Evolutionary conservation across 257 asterid species (phyloP).

Genomic region (Solanum dulcamara): DNA sequence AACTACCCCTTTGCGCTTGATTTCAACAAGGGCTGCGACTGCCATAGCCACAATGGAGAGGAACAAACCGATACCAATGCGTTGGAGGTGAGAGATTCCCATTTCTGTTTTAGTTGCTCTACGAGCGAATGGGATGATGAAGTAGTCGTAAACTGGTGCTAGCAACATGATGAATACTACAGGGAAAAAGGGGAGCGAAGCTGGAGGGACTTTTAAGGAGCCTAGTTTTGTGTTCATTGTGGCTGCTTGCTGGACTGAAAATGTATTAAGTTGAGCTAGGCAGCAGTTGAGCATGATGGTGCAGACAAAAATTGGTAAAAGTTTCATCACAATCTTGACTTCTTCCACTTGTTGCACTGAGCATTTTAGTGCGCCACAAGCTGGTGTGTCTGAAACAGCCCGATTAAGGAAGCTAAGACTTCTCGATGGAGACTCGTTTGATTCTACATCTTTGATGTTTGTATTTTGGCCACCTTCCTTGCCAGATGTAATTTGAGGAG

Average conservation of each 20-base stretch:
- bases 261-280: slow-evolving; percentile 87
- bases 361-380: background rate
- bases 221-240: slow-evolving; percentile 83
- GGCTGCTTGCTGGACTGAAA: slow-evolving; percentile 93
- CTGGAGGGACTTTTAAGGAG: slow-evolving; percentile 64
- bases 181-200: slow-evolving; percentile 87
- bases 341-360: slow-evolving; percentile 54
- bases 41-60: slow-evolving; percentile 75
- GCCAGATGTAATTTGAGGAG: slow-evolving; percentile 11
- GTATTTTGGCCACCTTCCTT: background rate
- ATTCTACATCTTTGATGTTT: background rate
- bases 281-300: slow-evolving; percentile 80
- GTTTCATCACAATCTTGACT: slow-evolving; percentile 60
- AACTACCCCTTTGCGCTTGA: slow-evolving; percentile 57
- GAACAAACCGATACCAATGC: slow-evolving; percentile 61
- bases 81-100: slow-evolving; percentile 71
- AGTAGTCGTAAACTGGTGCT: slow-evolving; percentile 67
- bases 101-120: slow-evolving; percentile 44
- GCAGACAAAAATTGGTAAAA: slow-evolving; percentile 79
- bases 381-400: background rate
- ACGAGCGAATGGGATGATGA: slow-evolving; percentile 60
- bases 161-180: slow-evolving; percentile 70
- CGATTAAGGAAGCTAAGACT: slow-evolving; percentile 22
- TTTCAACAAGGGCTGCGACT: slow-evolving; percentile 58
- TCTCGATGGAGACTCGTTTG: slow-evolving; percentile 4